A percentile compares a stretch with the other conserved stretches of the same genome.
These are phyloP conservation scores for Dalechampia spathulata DNA, from an alignment of 441 rosid genomes.

Conservation along the genomic window DNA sequence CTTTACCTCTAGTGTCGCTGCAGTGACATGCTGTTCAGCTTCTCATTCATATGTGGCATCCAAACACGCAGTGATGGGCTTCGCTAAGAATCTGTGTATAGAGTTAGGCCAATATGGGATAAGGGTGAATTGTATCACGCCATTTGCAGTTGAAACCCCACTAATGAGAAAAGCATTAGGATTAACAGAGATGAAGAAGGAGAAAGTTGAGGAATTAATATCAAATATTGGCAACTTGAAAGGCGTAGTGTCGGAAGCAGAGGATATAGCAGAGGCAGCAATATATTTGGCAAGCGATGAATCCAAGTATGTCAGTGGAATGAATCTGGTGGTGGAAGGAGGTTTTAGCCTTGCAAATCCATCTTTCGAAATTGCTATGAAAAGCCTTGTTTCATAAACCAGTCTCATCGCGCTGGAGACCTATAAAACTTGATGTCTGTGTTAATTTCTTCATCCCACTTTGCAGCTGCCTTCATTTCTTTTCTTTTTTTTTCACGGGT, in stretches of 20 bases:
- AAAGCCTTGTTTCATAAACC: background rate
- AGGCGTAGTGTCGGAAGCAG: conserved; percentile 11
- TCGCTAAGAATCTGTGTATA: conserved; percentile 30
- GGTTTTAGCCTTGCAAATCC: conserved; percentile 20
- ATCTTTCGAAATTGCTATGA: background rate
- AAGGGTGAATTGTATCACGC: conserved; percentile 39
- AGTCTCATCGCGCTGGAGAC: no score
- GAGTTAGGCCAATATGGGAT: conserved; percentile 42
- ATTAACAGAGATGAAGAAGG: background rate
- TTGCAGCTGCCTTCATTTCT: no score
- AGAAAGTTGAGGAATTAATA: conserved; percentile 2
- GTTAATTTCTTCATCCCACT: no score
- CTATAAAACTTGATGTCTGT: no score
- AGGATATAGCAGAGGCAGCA: conserved; percentile 39
- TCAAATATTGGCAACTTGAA: conserved; percentile 19
- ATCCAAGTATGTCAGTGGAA: conserved; percentile 32
- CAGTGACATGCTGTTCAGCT: conserved; percentile 1
- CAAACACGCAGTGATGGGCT: conserved; percentile 35
- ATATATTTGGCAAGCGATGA: conserved; percentile 34
- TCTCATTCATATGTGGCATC: conserved; percentile 1
- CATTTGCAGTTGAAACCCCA: conserved; percentile 22
- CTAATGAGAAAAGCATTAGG: background rate
- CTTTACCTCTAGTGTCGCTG: conserved; percentile 27
- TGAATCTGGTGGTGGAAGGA: conserved; percentile 35
- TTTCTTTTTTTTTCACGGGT: no score